phyloP scores from a whole-genome alignment of 2,329 filamentous ascomycete species.

The Amphichorda felina region DNA sequence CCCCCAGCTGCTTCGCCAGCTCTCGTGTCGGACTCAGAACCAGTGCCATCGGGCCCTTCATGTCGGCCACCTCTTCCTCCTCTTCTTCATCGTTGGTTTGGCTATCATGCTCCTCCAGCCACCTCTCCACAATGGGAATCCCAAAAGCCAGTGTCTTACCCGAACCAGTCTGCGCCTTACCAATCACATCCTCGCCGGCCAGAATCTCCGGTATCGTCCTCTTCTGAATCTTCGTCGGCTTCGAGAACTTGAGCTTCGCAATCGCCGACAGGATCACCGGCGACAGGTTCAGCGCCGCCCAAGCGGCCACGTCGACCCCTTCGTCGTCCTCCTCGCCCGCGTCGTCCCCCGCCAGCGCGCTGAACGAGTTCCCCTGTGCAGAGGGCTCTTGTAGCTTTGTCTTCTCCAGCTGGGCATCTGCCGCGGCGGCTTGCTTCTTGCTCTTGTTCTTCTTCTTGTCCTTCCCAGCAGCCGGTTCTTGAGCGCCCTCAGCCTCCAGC shows the following conservation, averaged over 20 bases:
- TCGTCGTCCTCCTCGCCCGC: conserved; percentile 41
- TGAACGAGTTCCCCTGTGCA: conserved; percentile 38
- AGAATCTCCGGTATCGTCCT: conserved; percentile 72
- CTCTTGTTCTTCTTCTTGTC: conserved; percentile 10
- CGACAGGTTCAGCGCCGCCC: conserved; percentile 65
- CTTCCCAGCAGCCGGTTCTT: conserved; percentile 15
- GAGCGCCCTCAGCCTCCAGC: conserved; percentile 14
- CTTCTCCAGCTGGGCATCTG: conserved; percentile 18
- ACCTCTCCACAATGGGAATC: conserved; percentile 83
- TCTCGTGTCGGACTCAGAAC: conserved; percentile 89
- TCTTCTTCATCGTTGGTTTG: conserved; percentile 17
- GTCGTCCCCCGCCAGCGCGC: conserved; percentile 38
- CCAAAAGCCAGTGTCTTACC: conserved; percentile 94
- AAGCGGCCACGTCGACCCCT: conserved; percentile 57
- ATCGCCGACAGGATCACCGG: conserved; percentile 60
- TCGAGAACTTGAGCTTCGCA: conserved; percentile 66
- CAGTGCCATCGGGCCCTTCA: conserved; percentile 50
- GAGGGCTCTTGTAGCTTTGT: conserved; percentile 23
- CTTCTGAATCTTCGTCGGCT: conserved; percentile 73
- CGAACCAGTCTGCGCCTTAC: conserved; percentile 91
- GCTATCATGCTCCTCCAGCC: conserved; percentile 41
- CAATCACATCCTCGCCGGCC: conserved; percentile 79
- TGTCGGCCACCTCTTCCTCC: conserved; percentile 22
- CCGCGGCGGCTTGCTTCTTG: conserved; percentile 10
- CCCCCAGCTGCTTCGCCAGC: conserved; percentile 79